Percentiles rank a stretch among this genome's conserved stretches.
phyloP scores from a whole-genome alignment of 495 filamentous ascomycete species.

The Aspergillus wentii region DNA sequence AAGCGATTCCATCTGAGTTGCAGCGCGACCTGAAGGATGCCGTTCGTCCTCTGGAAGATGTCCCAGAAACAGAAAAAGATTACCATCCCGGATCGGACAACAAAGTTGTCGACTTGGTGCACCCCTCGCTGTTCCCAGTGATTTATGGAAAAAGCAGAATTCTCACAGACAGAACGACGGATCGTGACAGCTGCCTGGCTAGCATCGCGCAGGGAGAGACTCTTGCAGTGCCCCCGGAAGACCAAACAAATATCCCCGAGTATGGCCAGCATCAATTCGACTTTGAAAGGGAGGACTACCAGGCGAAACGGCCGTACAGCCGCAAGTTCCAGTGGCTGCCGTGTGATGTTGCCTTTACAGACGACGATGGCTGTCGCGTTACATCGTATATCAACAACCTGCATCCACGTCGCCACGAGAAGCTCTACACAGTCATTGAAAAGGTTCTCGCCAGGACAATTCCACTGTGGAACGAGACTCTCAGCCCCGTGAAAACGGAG shows the following conservation, averaged over 20 bases:
- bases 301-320: conserved; percentile 4
- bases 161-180: conserved; percentile 31
- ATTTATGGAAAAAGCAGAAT: conserved; percentile 48
- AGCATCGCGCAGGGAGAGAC: conserved; percentile 36
- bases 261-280: too few relatives aligned
- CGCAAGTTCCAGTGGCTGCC: conserved; percentile 58
- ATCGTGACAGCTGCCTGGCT: conserved; percentile 34
- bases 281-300: conserved; percentile 4
- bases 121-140: conserved; percentile 58
- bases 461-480: conserved; percentile 48
- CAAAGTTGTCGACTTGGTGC: conserved; percentile 55
- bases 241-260: too few relatives aligned
- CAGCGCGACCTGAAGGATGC: conserved; percentile 17
- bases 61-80: conserved; percentile 45
- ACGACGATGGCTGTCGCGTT: conserved; percentile 23
- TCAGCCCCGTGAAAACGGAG: too few relatives aligned
- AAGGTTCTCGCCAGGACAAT: conserved; percentile 42
- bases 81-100: conserved; percentile 53
- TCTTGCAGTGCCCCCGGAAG: conserved; percentile 8
- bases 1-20: conserved; percentile 20
- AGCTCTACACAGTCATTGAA: conserved; percentile 49
- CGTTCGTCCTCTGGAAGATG: conserved; percentile 33
- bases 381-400: conserved; percentile 58
- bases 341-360: conserved; percentile 41
- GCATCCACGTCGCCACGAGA: conserved; percentile 39